Percentiles rank a stretch among this genome's conserved stretches.
These are phyloP conservation scores for Furcasterigmium furcatum DNA, from an alignment of 2,329 filamentous ascomycete species.

Conservation along the genomic window DNA sequence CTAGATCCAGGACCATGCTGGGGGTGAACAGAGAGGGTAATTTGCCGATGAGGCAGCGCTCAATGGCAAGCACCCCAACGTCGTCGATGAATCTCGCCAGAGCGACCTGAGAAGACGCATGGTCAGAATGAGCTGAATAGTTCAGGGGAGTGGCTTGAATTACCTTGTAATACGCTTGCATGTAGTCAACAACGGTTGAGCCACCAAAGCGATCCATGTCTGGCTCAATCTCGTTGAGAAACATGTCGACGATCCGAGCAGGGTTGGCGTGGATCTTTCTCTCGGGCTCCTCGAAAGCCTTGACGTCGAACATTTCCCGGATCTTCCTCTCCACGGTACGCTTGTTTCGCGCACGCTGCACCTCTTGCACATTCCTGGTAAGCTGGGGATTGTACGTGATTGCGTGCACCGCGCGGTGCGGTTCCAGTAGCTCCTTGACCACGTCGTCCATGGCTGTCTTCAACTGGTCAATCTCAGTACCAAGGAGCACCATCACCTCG, in stretches of 20 bases:
- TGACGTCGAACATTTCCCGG: constrained; percentile 9
- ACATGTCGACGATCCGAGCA: constrained; percentile 12
- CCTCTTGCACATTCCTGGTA: constrained; percentile 27
- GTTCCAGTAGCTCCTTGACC: constrained; percentile 37
- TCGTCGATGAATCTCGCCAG: constrained; percentile 26
- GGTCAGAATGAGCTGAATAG: background rate
- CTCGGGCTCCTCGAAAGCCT: constrained; percentile 10
- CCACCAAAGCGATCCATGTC: constrained; percentile 25
- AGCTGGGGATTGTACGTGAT: constrained; percentile 52
- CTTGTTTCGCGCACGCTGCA: constrained; percentile 16
- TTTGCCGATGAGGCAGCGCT: constrained; percentile 22
- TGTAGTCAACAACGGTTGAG: constrained; percentile 28
- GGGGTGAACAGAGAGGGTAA: constrained; percentile 17
- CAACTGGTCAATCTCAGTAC: constrained; percentile 28
- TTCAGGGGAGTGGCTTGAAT: constrained; percentile 1
- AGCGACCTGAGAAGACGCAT: constrained; percentile 20
- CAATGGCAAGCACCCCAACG: constrained; percentile 25
- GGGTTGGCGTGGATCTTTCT: constrained; percentile 11
- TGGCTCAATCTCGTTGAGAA: constrained; percentile 16
- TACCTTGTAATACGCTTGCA: constrained; percentile 38
- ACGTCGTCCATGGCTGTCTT: constrained; percentile 32
- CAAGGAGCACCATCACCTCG: constrained; percentile 31
- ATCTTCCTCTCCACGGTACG: constrained; percentile 1
- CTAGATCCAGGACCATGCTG: constrained; percentile 10
- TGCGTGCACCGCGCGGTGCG: constrained; percentile 28